These are phyloP conservation scores for Nannizzia gypsea DNA, from an alignment of 2,329 filamentous ascomycete species.

Conservation along the genomic window DNA sequence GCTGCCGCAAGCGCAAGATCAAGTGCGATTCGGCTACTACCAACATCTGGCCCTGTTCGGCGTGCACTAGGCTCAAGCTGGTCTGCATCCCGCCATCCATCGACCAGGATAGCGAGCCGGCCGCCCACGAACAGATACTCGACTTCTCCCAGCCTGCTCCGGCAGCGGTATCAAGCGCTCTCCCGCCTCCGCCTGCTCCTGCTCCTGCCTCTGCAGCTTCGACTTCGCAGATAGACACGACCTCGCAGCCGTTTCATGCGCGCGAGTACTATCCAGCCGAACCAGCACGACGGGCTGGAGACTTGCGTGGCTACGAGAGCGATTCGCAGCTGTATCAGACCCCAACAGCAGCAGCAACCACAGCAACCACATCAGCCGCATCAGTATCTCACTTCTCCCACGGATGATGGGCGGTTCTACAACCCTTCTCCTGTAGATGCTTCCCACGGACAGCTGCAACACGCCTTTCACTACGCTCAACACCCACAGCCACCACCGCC, in stretches of 20 bases:
- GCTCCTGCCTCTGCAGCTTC: neutral
- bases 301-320: neutral
- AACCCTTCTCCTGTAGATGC: constrained; percentile 11
- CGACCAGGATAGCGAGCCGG: constrained; percentile 51
- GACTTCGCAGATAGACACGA: neutral
- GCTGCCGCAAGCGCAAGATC: constrained; percentile 88
- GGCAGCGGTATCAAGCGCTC: neutral
- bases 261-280: neutral
- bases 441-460: neutral
- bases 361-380: constrained; percentile 3
- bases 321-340: neutral
- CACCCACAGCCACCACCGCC: neutral
- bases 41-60: constrained; percentile 94
- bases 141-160: constrained; percentile 13
- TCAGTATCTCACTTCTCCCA: constrained; percentile 31
- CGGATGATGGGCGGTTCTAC: constrained; percentile 34
- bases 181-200: neutral
- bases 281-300: neutral
- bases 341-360: constrained; percentile 7
- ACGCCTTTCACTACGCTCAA: neutral
- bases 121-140: constrained; percentile 18
- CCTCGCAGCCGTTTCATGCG: neutral
- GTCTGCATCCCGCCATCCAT: constrained; percentile 85
- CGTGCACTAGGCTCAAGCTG: constrained; percentile 82
- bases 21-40: constrained; percentile 96